A percentile compares a stretch with the other conserved stretches of the same genome.
Conservation (phyloP, 2,329 filamentous ascomycete species). For the Domatiomyces catenatus region DNA sequence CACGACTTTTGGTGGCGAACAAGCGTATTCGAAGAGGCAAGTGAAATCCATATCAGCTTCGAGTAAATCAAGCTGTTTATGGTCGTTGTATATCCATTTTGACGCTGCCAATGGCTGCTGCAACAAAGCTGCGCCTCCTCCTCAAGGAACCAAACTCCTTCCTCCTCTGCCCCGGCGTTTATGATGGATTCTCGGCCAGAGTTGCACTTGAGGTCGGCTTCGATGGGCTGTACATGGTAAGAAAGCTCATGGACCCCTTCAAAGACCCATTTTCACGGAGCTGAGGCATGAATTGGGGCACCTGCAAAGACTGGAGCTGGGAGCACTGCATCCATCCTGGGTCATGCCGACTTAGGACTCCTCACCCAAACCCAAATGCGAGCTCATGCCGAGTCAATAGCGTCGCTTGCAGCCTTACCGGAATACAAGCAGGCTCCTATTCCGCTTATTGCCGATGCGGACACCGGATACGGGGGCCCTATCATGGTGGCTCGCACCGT, state of each 20-base stretch:
- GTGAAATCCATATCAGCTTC: too few relatives aligned
- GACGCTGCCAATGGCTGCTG: too few relatives aligned
- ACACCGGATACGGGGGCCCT: conserved; percentile 38
- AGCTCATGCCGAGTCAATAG: conserved; percentile 39
- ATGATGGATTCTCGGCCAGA: conserved; percentile 44
- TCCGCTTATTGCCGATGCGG: conserved; percentile 39
- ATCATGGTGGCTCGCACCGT: conserved; percentile 35
- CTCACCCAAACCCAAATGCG: conserved; percentile 38
- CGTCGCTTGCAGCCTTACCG: conserved; percentile 29
- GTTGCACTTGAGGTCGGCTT: conserved; percentile 49
- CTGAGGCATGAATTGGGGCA: not conserved
- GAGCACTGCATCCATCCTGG: conserved; percentile 33
- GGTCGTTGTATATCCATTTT: too few relatives aligned
- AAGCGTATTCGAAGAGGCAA: too few relatives aligned
- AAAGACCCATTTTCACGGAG: not conserved
- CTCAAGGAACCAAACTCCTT: not conserved
- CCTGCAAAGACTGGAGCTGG: conserved; percentile 32
- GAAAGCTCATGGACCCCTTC: not conserved
- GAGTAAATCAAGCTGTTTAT: too few relatives aligned
- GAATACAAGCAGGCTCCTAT: conserved; percentile 15
- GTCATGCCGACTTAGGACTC: conserved; percentile 37
- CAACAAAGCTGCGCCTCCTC: too few relatives aligned
- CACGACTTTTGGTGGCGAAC: too few relatives aligned
- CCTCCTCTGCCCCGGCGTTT: conserved; percentile 39
- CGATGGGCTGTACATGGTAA: conserved; percentile 52